Percentiles rank a stretch among this genome's conserved stretches.
phyloP scores from a whole-genome alignment of 2,329 filamentous ascomycete genomes.

The Fusarium sp. region DNA sequence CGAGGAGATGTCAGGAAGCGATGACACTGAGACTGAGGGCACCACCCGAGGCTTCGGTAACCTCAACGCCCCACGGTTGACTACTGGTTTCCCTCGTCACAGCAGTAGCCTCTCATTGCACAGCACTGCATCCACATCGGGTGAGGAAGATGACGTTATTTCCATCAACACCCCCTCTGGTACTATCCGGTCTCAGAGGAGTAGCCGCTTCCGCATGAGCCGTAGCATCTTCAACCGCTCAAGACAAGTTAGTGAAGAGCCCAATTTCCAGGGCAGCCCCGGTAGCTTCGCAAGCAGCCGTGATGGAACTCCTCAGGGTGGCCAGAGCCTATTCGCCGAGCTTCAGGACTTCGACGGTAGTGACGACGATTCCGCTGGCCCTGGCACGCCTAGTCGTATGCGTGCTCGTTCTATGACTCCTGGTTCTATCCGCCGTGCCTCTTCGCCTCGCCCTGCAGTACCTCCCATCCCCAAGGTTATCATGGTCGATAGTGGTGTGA shows the following conservation, averaged over 20 bases:
- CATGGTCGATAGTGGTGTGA: constrained; percentile 72
- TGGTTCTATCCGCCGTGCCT: constrained; percentile 59
- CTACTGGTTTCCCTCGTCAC: constrained; percentile 57
- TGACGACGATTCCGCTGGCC: constrained; percentile 76
- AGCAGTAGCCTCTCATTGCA: constrained; percentile 77
- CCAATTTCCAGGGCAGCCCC: constrained; percentile 69
- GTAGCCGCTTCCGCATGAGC: constrained; percentile 75
- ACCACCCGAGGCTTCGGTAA: constrained; percentile 60
- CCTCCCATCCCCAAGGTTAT: constrained; percentile 65
- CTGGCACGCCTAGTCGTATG: constrained; percentile 67
- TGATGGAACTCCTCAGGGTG: constrained; percentile 62
- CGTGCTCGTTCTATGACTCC: constrained; percentile 63
- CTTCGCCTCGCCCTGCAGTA: constrained; percentile 62
- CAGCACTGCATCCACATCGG: constrained; percentile 91
- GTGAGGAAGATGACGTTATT: constrained; percentile 74
- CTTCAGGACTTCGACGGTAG: constrained; percentile 83
- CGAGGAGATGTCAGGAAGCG: constrained; percentile 81
- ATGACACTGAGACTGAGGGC: constrained; percentile 92
- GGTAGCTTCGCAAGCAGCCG: constrained; percentile 67
- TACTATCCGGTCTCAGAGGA: constrained; percentile 73
- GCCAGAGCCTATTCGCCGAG: constrained; percentile 91
- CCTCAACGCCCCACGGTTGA: constrained; percentile 59
- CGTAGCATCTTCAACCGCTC: constrained; percentile 72
- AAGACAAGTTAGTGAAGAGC: constrained; percentile 71
- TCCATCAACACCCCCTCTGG: constrained; percentile 73